Conservation (phyloP, 1,284 basidiomycete species). For the Anthracocystis panici-leucophaei region DNA sequence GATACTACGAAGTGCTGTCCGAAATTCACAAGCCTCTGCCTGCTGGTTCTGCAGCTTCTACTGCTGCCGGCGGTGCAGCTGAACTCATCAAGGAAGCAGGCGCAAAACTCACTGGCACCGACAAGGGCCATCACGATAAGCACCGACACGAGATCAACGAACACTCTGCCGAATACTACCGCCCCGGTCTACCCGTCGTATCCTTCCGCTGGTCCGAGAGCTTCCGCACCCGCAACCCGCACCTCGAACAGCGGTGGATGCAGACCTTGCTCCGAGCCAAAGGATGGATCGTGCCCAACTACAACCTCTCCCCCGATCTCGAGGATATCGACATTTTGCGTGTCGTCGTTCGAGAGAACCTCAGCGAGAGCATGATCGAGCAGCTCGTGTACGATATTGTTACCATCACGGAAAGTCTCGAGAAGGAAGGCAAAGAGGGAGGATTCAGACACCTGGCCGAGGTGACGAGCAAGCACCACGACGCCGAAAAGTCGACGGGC, state of each 20-base stretch:
- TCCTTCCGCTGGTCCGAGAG: slow-evolving; percentile 86
- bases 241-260: slow-evolving; percentile 83
- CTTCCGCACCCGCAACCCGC: slow-evolving; percentile 56
- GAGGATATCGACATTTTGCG: slow-evolving; percentile 64
- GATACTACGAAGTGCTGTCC: slow-evolving; percentile 76
- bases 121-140: neutral
- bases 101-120: slow-evolving; percentile 70
- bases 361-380: slow-evolving; percentile 65
- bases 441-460: slow-evolving; percentile 36
- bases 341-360: slow-evolving; percentile 65
- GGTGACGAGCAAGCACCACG: slow-evolving; percentile 13
- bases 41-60: slow-evolving; percentile 4
- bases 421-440: slow-evolving; percentile 32
- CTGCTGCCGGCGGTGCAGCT: slow-evolving; percentile 3
- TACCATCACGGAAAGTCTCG: slow-evolving; percentile 58
- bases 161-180: slow-evolving; percentile 74
- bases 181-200: slow-evolving; percentile 87
- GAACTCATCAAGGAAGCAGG: slow-evolving; percentile 60
- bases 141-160: slow-evolving; percentile 57
- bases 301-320: slow-evolving; percentile 59
- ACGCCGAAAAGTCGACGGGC: slow-evolving; percentile 12
- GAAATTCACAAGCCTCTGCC: slow-evolving; percentile 70
- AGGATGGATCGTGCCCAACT: slow-evolving; percentile 76
- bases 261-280: slow-evolving; percentile 82
- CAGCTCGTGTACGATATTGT: slow-evolving; percentile 66